Percentiles rank a stretch among this genome's conserved stretches.
phyloP scores from a whole-genome alignment of 805 yeast species.

The Sugiyamaella smithiae region DNA sequence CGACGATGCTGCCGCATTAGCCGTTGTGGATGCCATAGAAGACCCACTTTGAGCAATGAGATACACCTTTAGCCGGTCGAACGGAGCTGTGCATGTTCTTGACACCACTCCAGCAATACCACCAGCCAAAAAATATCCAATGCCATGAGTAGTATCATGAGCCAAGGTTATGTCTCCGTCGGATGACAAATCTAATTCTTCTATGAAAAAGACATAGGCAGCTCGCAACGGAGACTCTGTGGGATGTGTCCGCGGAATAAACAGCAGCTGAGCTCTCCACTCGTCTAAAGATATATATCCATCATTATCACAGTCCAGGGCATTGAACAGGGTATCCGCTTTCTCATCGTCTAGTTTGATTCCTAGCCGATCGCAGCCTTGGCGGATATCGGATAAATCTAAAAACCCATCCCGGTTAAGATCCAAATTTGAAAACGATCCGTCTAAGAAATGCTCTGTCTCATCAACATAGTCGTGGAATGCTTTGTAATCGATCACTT shows the following conservation, averaged over 20 bases:
- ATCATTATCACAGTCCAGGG: slow-evolving; percentile 52
- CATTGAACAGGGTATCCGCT: slow-evolving; percentile 54
- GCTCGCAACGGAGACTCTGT: slow-evolving; percentile 56
- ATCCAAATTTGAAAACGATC: slow-evolving; percentile 68
- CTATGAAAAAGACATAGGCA: slow-evolving; percentile 76
- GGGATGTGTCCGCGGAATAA: slow-evolving; percentile 65
- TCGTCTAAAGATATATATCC: slow-evolving; percentile 80
- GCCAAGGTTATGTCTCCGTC: slow-evolving; percentile 91
- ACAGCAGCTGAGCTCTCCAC: slow-evolving; percentile 75
- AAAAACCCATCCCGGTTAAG: slow-evolving; percentile 70
- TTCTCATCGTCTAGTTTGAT: slow-evolving; percentile 51
- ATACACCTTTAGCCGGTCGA: slow-evolving; percentile 91
- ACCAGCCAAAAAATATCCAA: slow-evolving; percentile 91
- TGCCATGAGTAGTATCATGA: slow-evolving; percentile 73
- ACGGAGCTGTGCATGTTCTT: slow-evolving; percentile 95
- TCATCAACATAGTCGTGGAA: slow-evolving; percentile 60
- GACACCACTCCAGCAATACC: slow-evolving; percentile 95
- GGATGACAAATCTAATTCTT: slow-evolving; percentile 75
- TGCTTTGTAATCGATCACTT: slow-evolving; percentile 50
- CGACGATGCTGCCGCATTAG: slow-evolving; percentile 12
- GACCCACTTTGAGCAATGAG: slow-evolving; percentile 75
- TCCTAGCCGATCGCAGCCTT: slow-evolving; percentile 58
- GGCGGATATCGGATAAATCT: slow-evolving; percentile 60
- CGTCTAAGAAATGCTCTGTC: slow-evolving; percentile 69
- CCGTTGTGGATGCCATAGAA: slow-evolving; percentile 10